Evolutionary conservation across 2,329 filamentous ascomycete genomes (phyloP).

Genomic region (Passalora sequoiae): DNA sequence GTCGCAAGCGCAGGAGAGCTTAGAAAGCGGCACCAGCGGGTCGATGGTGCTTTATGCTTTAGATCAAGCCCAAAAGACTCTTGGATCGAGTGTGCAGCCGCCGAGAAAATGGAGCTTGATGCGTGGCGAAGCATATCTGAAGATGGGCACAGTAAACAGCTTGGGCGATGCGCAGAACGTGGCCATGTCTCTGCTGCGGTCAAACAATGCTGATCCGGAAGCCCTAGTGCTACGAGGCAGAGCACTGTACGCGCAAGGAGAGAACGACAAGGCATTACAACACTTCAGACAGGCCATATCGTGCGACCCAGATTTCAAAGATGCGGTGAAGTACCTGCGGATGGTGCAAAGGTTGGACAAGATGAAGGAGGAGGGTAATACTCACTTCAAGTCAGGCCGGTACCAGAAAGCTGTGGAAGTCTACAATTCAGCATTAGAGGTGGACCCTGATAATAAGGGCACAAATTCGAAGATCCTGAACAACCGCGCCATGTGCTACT

Average conservation of each 20-base stretch:
- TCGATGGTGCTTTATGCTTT: conserved; percentile 91
- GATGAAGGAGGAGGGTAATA: conserved; percentile 91
- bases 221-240: conserved; percentile 84
- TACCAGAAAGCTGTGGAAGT: conserved; percentile 77
- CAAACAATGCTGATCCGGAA: conserved; percentile 88
- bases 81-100: conserved; percentile 69
- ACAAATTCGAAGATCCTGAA: conserved; percentile 93
- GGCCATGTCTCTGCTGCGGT: conserved; percentile 77
- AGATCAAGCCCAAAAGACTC: conserved; percentile 77
- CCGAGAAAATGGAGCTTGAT: conserved; percentile 93
- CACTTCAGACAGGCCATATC: conserved; percentile 85
- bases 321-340: conserved; percentile 81
- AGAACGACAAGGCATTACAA: conserved; percentile 90
- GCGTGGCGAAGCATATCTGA: conserved; percentile 84
- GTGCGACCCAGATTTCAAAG: conserved; percentile 86
- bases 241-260: conserved; percentile 82
- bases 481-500: conserved; percentile 82
- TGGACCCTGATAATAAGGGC: conserved; percentile 83
- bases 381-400: conserved; percentile 77
- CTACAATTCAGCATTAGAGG: conserved; percentile 74
- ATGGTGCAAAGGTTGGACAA: conserved; percentile 87
- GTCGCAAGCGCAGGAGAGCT: conserved; percentile 68
- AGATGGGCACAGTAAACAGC: conserved; percentile 85
- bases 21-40: conserved; percentile 69
- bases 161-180: conserved; percentile 89